phyloP scores from a whole-genome alignment of 2,329 filamentous ascomycete genomes.

The Podosphaera xanthii region DNA sequence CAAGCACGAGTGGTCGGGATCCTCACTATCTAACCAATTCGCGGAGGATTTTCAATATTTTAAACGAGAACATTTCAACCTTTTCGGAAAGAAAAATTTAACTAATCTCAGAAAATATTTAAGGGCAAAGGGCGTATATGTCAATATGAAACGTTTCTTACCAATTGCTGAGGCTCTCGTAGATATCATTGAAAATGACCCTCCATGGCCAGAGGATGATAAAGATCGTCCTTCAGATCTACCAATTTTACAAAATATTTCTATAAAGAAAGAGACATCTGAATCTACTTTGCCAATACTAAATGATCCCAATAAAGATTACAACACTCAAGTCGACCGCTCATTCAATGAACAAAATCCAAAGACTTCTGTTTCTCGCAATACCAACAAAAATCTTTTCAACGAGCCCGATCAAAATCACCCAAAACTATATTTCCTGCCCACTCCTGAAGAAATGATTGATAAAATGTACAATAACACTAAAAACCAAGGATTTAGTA shows the following conservation, averaged over 20 bases:
- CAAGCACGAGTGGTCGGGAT: background rate
- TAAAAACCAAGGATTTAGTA: too few species aligned
- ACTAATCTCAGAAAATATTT: background rate
- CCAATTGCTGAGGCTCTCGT: background rate
- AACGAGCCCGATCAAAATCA: background rate
- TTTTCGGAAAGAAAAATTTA: background rate
- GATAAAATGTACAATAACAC: background rate
- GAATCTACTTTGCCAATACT: background rate
- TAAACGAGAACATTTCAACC: background rate
- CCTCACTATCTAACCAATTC: background rate
- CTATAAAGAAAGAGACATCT: background rate
- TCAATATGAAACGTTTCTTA: background rate
- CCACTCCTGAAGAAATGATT: background rate
- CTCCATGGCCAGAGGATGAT: background rate
- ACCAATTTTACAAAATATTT: background rate
- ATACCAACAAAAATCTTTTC: background rate
- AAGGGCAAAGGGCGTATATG: background rate
- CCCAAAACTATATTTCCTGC: background rate
- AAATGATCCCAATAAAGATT: too few species aligned
- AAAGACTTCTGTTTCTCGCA: background rate
- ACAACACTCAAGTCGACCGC: too few species aligned
- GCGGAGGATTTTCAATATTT: background rate
- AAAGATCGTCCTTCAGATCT: background rate
- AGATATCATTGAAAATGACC: background rate
- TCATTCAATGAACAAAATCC: background rate